These are phyloP conservation scores for Malus hybrid DNA, from an alignment of 331 rosid species.

Conservation along the genomic window DNA sequence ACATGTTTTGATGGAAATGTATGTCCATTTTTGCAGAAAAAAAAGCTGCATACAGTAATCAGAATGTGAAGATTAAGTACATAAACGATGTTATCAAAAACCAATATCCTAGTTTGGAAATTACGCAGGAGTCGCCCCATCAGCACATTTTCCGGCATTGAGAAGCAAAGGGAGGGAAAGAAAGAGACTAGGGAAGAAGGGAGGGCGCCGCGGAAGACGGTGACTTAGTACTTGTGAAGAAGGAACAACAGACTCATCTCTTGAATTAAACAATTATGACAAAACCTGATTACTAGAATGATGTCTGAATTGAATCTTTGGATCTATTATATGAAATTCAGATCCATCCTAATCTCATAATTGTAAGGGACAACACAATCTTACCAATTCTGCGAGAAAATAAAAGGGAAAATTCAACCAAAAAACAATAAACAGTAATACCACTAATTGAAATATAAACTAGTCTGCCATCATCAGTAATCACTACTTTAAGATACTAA, in stretches of 20 bases:
- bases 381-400: background rate
- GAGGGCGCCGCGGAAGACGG: background rate
- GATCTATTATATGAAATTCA: background rate
- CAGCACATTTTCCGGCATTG: background rate
- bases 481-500: background rate
- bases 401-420: background rate
- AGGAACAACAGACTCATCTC: background rate
- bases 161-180: background rate
- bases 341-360: slow-evolving; percentile 5
- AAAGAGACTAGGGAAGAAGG: background rate
- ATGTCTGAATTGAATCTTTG: background rate
- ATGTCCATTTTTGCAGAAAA: background rate
- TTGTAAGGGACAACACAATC: background rate
- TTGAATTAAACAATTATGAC: background rate
- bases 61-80: background rate
- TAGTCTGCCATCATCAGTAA: background rate
- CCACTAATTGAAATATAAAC: background rate
- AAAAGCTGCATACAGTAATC: background rate
- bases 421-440: background rate
- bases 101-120: background rate
- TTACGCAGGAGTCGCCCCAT: background rate
- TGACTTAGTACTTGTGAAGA: background rate
- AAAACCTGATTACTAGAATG: background rate
- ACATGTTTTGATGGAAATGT: background rate
- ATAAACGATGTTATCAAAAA: background rate